Evolutionary conservation across 1,139 yeast genomes (phyloP).

Genomic region (Sugiyamaella xylanicola): DNA sequence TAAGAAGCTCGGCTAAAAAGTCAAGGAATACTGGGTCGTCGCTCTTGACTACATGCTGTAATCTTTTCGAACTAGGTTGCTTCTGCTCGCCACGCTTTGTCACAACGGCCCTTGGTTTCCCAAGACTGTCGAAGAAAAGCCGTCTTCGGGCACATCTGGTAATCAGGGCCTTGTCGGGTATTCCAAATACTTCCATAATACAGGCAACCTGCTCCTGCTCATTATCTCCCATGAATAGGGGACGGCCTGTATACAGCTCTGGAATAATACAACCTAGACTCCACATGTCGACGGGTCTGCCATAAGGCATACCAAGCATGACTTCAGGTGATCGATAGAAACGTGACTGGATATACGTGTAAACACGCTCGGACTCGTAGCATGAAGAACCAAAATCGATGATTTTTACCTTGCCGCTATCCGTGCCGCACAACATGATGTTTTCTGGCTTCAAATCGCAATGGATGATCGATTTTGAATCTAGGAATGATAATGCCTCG

Average conservation of each 20-base stretch:
- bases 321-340: constrained; percentile 95
- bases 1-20: constrained; percentile 44
- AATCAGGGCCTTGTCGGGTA: constrained; percentile 52
- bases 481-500: constrained; percentile 62
- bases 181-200: constrained; percentile 63
- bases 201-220: constrained; percentile 67
- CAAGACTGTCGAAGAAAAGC: constrained; percentile 48
- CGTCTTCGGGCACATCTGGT: constrained; percentile 43
- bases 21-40: constrained; percentile 38
- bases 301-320: constrained; percentile 73
- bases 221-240: constrained; percentile 69
- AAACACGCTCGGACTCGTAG: constrained; percentile 82
- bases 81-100: constrained; percentile 42
- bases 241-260: constrained; percentile 66
- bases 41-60: constrained; percentile 36
- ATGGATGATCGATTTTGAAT: constrained; percentile 61
- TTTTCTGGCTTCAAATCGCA: constrained; percentile 97
- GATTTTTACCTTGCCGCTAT: constrained; percentile 82
- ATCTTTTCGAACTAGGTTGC: constrained; percentile 37
- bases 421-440: constrained; percentile 75
- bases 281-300: constrained; percentile 76
- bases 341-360: constrained; percentile 92
- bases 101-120: constrained; percentile 46
- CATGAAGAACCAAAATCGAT: constrained; percentile 98
- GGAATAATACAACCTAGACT: constrained; percentile 70